phyloP scores from a whole-genome alignment of 2,329 filamentous ascomycete species.

The Aspergillus oerlinghausenensis region DNA sequence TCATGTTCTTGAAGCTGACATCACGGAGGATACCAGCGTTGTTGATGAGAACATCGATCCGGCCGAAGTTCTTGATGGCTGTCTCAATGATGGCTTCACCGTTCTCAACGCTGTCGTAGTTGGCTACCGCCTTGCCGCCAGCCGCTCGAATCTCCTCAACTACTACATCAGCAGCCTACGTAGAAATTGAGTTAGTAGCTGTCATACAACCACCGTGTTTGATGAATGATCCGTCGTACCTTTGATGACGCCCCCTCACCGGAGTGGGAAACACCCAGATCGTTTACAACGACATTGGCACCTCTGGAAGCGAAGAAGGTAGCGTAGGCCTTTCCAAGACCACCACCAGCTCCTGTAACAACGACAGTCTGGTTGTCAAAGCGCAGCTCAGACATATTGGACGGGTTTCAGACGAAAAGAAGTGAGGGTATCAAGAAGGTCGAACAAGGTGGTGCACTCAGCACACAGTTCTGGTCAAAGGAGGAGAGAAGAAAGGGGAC shows the following conservation, averaged over 20 bases:
- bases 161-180: slow-evolving; percentile 58
- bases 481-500: slow-evolving; percentile 3
- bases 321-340: slow-evolving; percentile 76
- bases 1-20: slow-evolving; percentile 98
- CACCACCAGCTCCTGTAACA: slow-evolving; percentile 79
- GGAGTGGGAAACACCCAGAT: slow-evolving; percentile 88
- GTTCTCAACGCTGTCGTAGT: slow-evolving; percentile 81
- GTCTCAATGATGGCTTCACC: slow-evolving; percentile 87
- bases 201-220: slow-evolving; percentile 60
- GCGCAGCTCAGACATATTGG: slow-evolving; percentile 64
- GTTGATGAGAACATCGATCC: slow-evolving; percentile 93
- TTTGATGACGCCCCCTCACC: slow-evolving; percentile 84
- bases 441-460: neutral
- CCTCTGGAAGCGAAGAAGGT: slow-evolving; percentile 88
- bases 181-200: slow-evolving; percentile 48
- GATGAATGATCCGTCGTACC: slow-evolving; percentile 46
- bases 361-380: slow-evolving; percentile 88
- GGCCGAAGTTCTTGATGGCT: slow-evolving; percentile 50
- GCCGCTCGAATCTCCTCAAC: slow-evolving; percentile 60
- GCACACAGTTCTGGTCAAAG: neutral
- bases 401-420: slow-evolving; percentile 3
- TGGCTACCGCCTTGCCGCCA: slow-evolving; percentile 93
- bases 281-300: slow-evolving; percentile 93
- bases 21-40: slow-evolving; percentile 95
- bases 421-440: slow-evolving; percentile 10